Evolutionary conservation across 768 basidiomycete genomes (phyloP), one percentile per base, ranked within the genome.

Genomic region (Tremella yokohamensis): DNA sequence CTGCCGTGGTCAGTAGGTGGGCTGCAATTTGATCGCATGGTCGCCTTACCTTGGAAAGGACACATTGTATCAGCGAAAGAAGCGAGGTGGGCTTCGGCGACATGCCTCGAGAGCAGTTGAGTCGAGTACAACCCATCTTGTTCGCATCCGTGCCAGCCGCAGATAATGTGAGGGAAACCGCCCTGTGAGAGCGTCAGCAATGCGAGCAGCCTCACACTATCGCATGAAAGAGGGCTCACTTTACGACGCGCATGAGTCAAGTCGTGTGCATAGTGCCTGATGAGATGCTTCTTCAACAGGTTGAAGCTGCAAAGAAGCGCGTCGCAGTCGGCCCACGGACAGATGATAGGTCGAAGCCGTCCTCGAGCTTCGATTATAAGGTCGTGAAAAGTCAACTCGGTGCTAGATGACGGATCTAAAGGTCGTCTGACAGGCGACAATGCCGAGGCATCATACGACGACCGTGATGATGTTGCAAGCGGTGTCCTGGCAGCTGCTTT

Each of bases 301-400:
- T 20, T 22, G 24, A 37, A 25, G 40, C 49, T 51, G 50, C 25
- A 47, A 2, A 57, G 34, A 4, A 49, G 24, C 3, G 56, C 56
- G 34, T 57, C 56, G 40, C 56, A 53, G 49, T 57, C n/a, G 8
- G 1, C 13, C 51, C 51, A 52, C 25, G 38, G 51, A 38, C 51
- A 52, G 7, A 29, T 8, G 7, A 52, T 38, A 4, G 25, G 51
- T 6, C 51, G 22, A 7, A 52, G 16, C 25, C 51, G 29, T 8
- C 37, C 34, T 8, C 34, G 38, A 2, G 4, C 51, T 13, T 16
- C 8, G n/a, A 4, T 8, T 6, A n/a, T 4, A 16, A 45, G 42
- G 4, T 45, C n/a, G 22, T 45, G 22, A 8, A n/a, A 45, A 4
- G 42, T 6, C 42, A 45, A 45, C 7, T 34, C 29, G 29, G 29